Conservation (phyloP, 257 asterid species). For the Linderniella brevidens region DNA sequence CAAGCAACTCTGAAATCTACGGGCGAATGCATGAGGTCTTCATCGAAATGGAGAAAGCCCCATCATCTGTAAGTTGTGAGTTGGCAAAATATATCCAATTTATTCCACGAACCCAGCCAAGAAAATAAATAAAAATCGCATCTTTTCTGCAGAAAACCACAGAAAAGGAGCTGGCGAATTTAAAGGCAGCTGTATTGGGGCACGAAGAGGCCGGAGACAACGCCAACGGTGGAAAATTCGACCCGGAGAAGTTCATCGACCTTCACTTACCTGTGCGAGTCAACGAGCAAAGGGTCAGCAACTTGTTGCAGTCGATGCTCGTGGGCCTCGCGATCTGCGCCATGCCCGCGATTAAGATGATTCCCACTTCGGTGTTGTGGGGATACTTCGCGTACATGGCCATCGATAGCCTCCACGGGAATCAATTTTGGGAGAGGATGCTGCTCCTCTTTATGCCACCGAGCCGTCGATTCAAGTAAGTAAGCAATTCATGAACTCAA, state of each 20-base stretch:
- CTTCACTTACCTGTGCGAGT: slow-evolving; percentile 84
- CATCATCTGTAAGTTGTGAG: slow-evolving; percentile 33
- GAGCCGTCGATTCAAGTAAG: slow-evolving; percentile 88
- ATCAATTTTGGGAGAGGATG: slow-evolving; percentile 91
- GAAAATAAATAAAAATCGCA: neutral
- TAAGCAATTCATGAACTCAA: neutral
- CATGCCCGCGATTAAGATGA: slow-evolving; percentile 60
- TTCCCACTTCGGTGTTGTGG: slow-evolving; percentile 93
- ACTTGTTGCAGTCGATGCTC: slow-evolving; percentile 66
- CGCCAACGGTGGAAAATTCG: slow-evolving; percentile 25
- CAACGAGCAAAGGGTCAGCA: slow-evolving; percentile 89
- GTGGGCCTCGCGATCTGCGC: slow-evolving; percentile 56
- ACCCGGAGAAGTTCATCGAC: slow-evolving; percentile 67
- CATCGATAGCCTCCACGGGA: slow-evolving; percentile 86
- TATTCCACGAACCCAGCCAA: too few species aligned
- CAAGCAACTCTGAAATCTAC: slow-evolving; percentile 68
- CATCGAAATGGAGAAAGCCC: slow-evolving; percentile 64
- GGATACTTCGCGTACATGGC: slow-evolving; percentile 99
- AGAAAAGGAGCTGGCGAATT: slow-evolving; percentile 49
- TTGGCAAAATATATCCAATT: too few species aligned
- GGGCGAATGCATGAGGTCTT: slow-evolving; percentile 85
- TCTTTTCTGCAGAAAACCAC: slow-evolving; percentile 30
- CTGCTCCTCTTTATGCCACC: slow-evolving; percentile 58
- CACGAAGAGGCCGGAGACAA: slow-evolving; percentile 28
- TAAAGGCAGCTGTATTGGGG: slow-evolving; percentile 75